Percentiles rank a stretch among this genome's conserved stretches.
Evolutionary conservation across 1,139 yeast genomes (phyloP).

Genomic region (Yamadazyma blattariae): DNA sequence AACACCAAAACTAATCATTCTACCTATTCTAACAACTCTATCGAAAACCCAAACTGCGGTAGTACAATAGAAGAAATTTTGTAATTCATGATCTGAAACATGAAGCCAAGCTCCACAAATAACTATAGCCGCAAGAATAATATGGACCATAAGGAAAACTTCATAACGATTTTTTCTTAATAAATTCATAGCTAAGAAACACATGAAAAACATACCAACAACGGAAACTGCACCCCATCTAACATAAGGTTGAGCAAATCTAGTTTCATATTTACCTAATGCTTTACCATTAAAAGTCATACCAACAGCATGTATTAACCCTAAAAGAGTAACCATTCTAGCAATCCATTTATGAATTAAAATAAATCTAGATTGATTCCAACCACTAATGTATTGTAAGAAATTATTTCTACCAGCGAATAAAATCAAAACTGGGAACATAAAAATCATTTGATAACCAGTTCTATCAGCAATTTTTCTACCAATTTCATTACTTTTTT

Average conservation of each 20-base stretch:
- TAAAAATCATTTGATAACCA: slow-evolving; percentile 47
- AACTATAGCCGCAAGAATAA: slow-evolving; percentile 54
- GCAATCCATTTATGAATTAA: slow-evolving; percentile 67
- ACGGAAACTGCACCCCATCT: slow-evolving; percentile 57
- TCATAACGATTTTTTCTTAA: slow-evolving; percentile 64
- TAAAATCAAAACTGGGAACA: slow-evolving; percentile 50
- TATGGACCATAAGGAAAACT: slow-evolving; percentile 56
- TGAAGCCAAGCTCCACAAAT: slow-evolving; percentile 64
- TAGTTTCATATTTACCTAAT: slow-evolving; percentile 29
- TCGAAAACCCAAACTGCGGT: slow-evolving; percentile 65
- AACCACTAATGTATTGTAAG: slow-evolving; percentile 61
- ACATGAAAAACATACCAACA: slow-evolving; percentile 35
- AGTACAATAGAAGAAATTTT: slow-evolving; percentile 49
- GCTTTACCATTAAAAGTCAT: slow-evolving; percentile 37
- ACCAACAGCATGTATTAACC: slow-evolving; percentile 51
- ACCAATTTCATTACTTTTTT: slow-evolving; percentile 38
- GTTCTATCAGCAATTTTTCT: slow-evolving; percentile 61
- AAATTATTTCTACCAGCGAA: slow-evolving; percentile 71
- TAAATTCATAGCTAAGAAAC: slow-evolving; percentile 46
- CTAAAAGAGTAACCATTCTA: slow-evolving; percentile 44
- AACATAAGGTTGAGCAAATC: slow-evolving; percentile 39
- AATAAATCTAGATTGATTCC: slow-evolving; percentile 61
- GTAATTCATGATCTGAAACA: slow-evolving; percentile 40
- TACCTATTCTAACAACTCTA: slow-evolving; percentile 48
- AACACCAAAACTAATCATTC: slow-evolving; percentile 49